These are phyloP conservation scores for Physcomitrium patens DNA, from an alignment of 225 moss, liverwort and hornwort species.

Conservation along the genomic window DNA sequence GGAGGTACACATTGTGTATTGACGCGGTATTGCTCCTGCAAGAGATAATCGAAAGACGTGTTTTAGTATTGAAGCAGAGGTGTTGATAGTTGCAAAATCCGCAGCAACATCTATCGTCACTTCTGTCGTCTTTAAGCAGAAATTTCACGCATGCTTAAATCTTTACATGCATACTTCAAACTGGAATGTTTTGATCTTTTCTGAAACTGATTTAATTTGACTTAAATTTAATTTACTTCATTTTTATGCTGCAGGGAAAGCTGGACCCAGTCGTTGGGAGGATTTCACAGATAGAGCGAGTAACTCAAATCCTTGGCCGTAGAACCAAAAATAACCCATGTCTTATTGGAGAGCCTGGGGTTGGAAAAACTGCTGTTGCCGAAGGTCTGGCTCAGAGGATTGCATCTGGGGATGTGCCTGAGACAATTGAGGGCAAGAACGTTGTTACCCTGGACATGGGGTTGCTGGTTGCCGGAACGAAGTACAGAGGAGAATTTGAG, in stretches of 20 bases:
- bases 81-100: too few species aligned
- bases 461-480: constrained; percentile 84
- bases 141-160: too few species aligned
- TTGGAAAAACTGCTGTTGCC: constrained; percentile 85
- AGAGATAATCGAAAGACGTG: too few species aligned
- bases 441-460: constrained; percentile 92
- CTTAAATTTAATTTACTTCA: neutral
- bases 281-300: constrained; percentile 76
- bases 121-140: too few species aligned
- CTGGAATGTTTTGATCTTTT: too few species aligned
- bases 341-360: constrained; percentile 84
- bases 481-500: constrained; percentile 90
- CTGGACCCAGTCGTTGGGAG: constrained; percentile 86
- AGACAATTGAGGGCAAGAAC: constrained; percentile 89
- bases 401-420: constrained; percentile 76
- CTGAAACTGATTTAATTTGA: too few species aligned
- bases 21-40: neutral
- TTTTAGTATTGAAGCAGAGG: too few species aligned
- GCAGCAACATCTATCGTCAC: too few species aligned
- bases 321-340: constrained; percentile 90
- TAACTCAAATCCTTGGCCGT: constrained; percentile 81
- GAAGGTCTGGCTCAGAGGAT: constrained; percentile 86
- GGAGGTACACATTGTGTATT: constrained; percentile 48
- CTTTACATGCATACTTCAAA: too few species aligned
- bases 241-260: constrained; percentile 62